phyloP scores from a whole-genome alignment of 495 filamentous ascomycete genomes.

The Xeromyces bisporus region DNA sequence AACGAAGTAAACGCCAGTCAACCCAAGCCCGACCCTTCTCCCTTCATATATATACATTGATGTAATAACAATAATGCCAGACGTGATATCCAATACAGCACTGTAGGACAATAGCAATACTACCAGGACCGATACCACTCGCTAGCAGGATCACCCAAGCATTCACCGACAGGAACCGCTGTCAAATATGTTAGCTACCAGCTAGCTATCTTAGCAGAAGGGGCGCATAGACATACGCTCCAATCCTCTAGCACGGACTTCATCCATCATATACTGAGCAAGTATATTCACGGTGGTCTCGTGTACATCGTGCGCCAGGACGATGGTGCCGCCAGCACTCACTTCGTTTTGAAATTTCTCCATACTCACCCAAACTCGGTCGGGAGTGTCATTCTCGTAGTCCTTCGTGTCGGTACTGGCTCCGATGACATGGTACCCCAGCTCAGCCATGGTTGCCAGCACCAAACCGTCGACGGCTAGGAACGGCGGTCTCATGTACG shows the following conservation, averaged over 20 bases:
- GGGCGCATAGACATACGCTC: conserved; percentile 10
- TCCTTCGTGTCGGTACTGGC: conserved; percentile 31
- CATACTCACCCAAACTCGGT: conserved; percentile 12
- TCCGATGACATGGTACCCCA: conserved; percentile 27
- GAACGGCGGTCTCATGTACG: conserved; percentile 46
- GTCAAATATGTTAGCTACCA: conserved; percentile 26
- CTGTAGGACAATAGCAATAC: too few species aligned
- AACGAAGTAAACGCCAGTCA: too few species aligned
- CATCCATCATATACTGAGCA: conserved; percentile 20
- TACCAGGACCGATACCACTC: conserved; percentile 42
- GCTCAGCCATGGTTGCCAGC: conserved; percentile 12
- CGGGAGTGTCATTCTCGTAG: conserved; percentile 19
- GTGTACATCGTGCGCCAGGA: conserved; percentile 31
- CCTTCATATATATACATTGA: too few species aligned
- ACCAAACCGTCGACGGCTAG: conserved; percentile 16
- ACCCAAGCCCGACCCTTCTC: too few species aligned
- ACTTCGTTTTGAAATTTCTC: conserved; percentile 14
- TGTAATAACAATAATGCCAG: too few species aligned
- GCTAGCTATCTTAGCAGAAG: not conserved
- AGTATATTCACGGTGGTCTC: conserved; percentile 21
- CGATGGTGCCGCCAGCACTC: conserved; percentile 18
- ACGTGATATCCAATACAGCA: too few species aligned
- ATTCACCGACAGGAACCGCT: conserved; percentile 56
- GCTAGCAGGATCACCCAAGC: conserved; percentile 44
- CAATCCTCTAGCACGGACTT: conserved; percentile 16